Evolutionary conservation across 2,329 filamentous ascomycete species (phyloP).

Genomic region (Fusarium sp.): DNA sequence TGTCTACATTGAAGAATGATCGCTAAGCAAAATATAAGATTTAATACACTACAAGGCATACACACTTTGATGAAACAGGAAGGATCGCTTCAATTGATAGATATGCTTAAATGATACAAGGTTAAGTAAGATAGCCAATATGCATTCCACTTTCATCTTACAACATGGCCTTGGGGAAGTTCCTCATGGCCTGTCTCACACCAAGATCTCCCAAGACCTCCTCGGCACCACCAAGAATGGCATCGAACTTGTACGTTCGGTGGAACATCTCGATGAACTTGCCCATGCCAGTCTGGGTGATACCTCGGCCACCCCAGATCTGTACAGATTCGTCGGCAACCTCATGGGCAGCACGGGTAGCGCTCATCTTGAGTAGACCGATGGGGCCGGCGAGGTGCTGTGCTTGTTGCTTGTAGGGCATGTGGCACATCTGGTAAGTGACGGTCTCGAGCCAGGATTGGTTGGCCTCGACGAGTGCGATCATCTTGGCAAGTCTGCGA

Average conservation of each 20-base stretch:
- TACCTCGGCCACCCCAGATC: constrained; percentile 85
- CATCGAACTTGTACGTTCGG: constrained; percentile 85
- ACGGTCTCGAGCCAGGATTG: constrained; percentile 88
- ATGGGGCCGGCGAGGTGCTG: constrained; percentile 84
- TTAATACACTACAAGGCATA: too few relatives aligned
- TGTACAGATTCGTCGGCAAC: constrained; percentile 87
- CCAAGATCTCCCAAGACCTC: constrained; percentile 86
- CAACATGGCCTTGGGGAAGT: constrained; percentile 87
- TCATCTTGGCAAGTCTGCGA: constrained; percentile 83
- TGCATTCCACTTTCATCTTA: constrained; percentile 56
- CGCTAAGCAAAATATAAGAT: too few relatives aligned
- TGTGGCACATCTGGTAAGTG: constrained; percentile 89
- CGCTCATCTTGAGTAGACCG: constrained; percentile 83
- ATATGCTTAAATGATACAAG: constrained; percentile 7
- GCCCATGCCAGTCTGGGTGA: constrained; percentile 88
- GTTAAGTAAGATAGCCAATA: constrained; percentile 3
- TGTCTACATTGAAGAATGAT: too few relatives aligned
- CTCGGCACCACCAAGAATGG: constrained; percentile 84
- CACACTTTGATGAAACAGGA: neutral
- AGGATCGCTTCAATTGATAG: constrained; percentile 1
- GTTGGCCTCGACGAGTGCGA: constrained; percentile 82
- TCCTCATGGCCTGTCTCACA: constrained; percentile 85
- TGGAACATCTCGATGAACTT: constrained; percentile 86
- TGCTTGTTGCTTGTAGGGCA: constrained; percentile 83
- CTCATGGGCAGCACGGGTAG: constrained; percentile 82